Base-by-base conservation (phyloP, 495 filamentous ascomycete genomes). In the Penicillium bialowiezense region DNA sequence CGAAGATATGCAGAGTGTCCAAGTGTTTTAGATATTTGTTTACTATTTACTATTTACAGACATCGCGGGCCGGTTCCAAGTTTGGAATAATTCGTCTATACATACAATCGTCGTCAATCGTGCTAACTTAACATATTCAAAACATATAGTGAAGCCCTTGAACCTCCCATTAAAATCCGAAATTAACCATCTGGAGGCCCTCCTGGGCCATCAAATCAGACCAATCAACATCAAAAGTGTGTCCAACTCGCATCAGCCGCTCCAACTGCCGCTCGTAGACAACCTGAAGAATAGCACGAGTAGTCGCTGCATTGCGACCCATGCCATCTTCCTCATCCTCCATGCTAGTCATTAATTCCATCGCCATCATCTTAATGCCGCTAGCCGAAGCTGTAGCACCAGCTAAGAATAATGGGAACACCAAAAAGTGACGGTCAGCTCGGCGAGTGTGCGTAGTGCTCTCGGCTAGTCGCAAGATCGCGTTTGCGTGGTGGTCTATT, bases 351-450 rank as follows among this genome's bases (percentile, higher is more conserved):
- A 84, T 67, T 42, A 85, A 50, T 13, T 73, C 65, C 50, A 82
- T 66, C 5, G 74, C 74, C 63, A 71, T 64, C 52, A 66, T 65
- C 59, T 82, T 80, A 8, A 75, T 65, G 0, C 63, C 64, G 13
- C 61, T 60, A 15, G 68, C 65, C 7, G 58, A 60, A 0, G 74
- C 56, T 0, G 73, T 73, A 33, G 74, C 68, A 7, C 80, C 81
- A 0, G 80, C 72, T 42, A 85, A 71, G 59, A 83, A 83, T 0
- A 83, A 56, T 0, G 81, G 80, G 56, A 85, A 83, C 0, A 79
- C 66, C 26, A 79, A 50, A 46, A 78, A 77, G 15, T 72, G 69
- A 6, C 65, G 72, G 36, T 77, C 73, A 15, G 61, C 61, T 3
- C 61, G 61, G 7, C 55, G 58, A 20, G 58, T 59, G 32, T 52